These are phyloP conservation scores for Termitomyces sp. DNA, from an alignment of 768 basidiomycete species.

Conservation along the genomic window DNA sequence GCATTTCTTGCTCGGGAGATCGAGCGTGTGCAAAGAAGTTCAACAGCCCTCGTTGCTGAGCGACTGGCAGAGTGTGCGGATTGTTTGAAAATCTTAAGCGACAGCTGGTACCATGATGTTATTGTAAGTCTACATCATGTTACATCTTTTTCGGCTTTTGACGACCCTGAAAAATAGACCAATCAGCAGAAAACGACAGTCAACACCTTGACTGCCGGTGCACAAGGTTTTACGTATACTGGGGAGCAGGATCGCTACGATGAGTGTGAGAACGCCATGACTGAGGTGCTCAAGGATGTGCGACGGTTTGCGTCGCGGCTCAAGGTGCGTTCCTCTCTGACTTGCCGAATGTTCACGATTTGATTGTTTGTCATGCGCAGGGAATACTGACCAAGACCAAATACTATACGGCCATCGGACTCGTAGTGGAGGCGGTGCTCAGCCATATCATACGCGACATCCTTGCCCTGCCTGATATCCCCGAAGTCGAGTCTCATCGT, in stretches of 20 bases:
- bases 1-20: constrained; percentile 57
- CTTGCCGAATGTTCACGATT: neutral
- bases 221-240: constrained; percentile 64
- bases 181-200: constrained; percentile 40
- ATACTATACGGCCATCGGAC: constrained; percentile 69
- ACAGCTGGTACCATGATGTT: constrained; percentile 67
- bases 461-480: constrained; percentile 77
- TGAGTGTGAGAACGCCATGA: constrained; percentile 68
- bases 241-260: constrained; percentile 72
- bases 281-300: constrained; percentile 56
- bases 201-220: constrained; percentile 42
- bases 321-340: constrained; percentile 49
- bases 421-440: constrained; percentile 63
- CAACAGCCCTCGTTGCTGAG: constrained; percentile 29
- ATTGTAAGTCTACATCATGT: constrained; percentile 47
- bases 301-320: constrained; percentile 58
- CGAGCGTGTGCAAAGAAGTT: constrained; percentile 28
- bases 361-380: constrained; percentile 31
- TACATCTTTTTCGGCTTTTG: neutral
- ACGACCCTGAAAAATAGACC: constrained; percentile 31
- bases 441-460: constrained; percentile 67
- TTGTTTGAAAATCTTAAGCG: constrained; percentile 49
- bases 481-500: constrained; percentile 80
- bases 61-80: constrained; percentile 47
- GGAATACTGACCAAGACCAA: constrained; percentile 62